These are phyloP conservation scores for Thelonectria rubi DNA, from an alignment of 2,329 filamentous ascomycete genomes.

Conservation along the genomic window DNA sequence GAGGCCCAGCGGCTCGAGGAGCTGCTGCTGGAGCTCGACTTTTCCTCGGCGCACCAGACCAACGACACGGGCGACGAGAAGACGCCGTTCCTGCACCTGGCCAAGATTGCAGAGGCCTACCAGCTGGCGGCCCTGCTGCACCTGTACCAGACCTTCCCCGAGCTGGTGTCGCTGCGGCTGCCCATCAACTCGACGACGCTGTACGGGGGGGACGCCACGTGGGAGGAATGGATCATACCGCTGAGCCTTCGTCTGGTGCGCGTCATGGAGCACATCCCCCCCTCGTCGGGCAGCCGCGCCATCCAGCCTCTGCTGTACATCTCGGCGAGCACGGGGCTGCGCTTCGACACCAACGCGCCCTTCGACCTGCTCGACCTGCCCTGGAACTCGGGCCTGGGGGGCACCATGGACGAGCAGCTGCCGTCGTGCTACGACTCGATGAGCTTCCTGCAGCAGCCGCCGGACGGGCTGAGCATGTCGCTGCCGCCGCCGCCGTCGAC, in stretches of 20 bases:
- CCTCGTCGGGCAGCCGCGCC: slow-evolving; percentile 47
- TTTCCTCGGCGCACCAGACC: slow-evolving; percentile 18
- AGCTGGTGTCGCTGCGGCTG: slow-evolving; percentile 45
- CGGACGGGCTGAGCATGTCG: slow-evolving; percentile 14
- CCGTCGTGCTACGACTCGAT: slow-evolving; percentile 2
- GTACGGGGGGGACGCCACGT: slow-evolving; percentile 41
- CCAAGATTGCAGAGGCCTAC: slow-evolving; percentile 51
- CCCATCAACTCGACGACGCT: slow-evolving; percentile 35
- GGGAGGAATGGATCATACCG: slow-evolving; percentile 51
- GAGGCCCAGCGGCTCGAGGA: slow-evolving; percentile 48
- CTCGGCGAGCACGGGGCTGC: slow-evolving; percentile 48
- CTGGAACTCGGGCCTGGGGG: slow-evolving; percentile 13
- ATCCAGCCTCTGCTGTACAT: slow-evolving; percentile 52
- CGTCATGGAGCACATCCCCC: slow-evolving; percentile 47
- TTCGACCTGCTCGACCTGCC: slow-evolving; percentile 31
- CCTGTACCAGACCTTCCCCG: slow-evolving; percentile 53
- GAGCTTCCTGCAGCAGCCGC: slow-evolving; percentile 22
- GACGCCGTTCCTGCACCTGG: slow-evolving; percentile 46
- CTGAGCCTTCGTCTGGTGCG: slow-evolving; percentile 46
- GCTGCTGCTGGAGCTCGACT: slow-evolving; percentile 46
- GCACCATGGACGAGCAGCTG: slow-evolving; percentile 21
- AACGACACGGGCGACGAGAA: slow-evolving; percentile 46
- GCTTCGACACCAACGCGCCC: slow-evolving; percentile 36
- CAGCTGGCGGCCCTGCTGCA: slow-evolving; percentile 50
- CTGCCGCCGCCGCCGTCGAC: slow-evolving; percentile 27